These are phyloP conservation scores for Phaeotremella fagi DNA, from an alignment of 768 basidiomycete genomes.

Conservation along the genomic window DNA sequence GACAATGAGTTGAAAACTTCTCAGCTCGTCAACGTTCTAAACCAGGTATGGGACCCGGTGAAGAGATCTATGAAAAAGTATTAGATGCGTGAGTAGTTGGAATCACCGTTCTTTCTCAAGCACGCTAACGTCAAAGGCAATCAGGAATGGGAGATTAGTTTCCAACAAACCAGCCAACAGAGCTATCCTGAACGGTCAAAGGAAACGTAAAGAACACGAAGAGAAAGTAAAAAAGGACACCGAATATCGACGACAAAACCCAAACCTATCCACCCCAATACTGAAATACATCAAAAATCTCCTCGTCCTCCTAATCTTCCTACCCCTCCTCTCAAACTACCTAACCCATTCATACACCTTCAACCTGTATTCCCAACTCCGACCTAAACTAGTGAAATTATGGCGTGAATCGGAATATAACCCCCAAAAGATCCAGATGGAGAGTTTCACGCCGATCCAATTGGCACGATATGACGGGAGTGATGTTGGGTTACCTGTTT, in stretches of 20 bases:
- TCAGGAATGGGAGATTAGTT: slow-evolving; percentile 59
- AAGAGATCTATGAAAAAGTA: slow-evolving; percentile 25
- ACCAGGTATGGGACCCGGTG: slow-evolving; percentile 30
- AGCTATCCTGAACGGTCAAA: slow-evolving; percentile 65
- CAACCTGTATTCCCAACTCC: slow-evolving; percentile 12
- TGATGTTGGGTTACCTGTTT: slow-evolving; percentile 62
- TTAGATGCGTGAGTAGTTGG: slow-evolving; percentile 27
- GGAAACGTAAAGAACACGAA: slow-evolving; percentile 56
- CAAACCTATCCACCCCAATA: not conserved
- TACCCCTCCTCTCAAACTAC: slow-evolving; percentile 50
- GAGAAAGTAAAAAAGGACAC: slow-evolving; percentile 54
- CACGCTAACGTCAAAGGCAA: slow-evolving; percentile 7
- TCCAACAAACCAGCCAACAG: slow-evolving; percentile 76
- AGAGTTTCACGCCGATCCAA: slow-evolving; percentile 63
- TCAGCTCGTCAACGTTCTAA: slow-evolving; percentile 22
- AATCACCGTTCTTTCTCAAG: not conserved
- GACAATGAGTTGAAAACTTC: not conserved
- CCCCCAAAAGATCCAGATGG: slow-evolving; percentile 56
- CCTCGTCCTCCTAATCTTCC: slow-evolving; percentile 23
- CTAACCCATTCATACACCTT: slow-evolving; percentile 52
- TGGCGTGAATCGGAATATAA: slow-evolving; percentile 46
- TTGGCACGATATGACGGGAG: slow-evolving; percentile 69
- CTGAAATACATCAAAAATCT: not conserved
- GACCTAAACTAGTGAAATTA: slow-evolving; percentile 10
- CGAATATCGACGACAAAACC: slow-evolving; percentile 2